Conservation (phyloP, 495 filamentous ascomycete genomes). For the Trichoderma orchidacearum region DNA sequence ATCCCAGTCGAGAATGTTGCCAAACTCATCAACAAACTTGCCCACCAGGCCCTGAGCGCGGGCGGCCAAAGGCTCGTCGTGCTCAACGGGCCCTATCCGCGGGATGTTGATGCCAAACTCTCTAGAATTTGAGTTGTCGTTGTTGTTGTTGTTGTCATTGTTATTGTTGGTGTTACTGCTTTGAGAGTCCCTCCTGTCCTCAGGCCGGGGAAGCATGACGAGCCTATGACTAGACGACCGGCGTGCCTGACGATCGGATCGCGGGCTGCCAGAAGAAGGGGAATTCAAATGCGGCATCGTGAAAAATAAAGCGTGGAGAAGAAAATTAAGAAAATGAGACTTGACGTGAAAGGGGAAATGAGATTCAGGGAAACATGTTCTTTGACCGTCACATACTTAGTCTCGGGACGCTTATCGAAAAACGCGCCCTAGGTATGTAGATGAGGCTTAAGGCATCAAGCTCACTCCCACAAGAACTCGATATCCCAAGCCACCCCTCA, state of each 20-base stretch:
- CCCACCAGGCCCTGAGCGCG: constrained; percentile 49
- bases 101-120: not conserved
- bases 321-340: not conserved
- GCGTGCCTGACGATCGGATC: not conserved
- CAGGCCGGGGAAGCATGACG: not conserved
- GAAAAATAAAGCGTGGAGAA: not conserved
- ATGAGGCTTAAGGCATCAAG: no score
- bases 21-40: constrained; percentile 56
- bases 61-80: not conserved
- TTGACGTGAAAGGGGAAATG: not conserved
- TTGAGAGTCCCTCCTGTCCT: not conserved
- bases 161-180: not conserved
- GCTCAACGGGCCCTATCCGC: not conserved
- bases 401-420: no score
- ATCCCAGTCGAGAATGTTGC: constrained; percentile 58
- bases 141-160: not conserved
- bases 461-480: no score
- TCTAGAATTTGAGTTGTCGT: not conserved
- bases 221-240: not conserved
- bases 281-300: not conserved
- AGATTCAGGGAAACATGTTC: no score
- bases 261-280: not conserved
- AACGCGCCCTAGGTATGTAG: no score
- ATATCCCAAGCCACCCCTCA: not conserved
- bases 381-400: no score